A percentile compares a stretch with the other conserved stretches of the same genome.
phyloP scores from a whole-genome alignment of 1,284 basidiomycete genomes.

The Prillingera fragicola region DNA sequence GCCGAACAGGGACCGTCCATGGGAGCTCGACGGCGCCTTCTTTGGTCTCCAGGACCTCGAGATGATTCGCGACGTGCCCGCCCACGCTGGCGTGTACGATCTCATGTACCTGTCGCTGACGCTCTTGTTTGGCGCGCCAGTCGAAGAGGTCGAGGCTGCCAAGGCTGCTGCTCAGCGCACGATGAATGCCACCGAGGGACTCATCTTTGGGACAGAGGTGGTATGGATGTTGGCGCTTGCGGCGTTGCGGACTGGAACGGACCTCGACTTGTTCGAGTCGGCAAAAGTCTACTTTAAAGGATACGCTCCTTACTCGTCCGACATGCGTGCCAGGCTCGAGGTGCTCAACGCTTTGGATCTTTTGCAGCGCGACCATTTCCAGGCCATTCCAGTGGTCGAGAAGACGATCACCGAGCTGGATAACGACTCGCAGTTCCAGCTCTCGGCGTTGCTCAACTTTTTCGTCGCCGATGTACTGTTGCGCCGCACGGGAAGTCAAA shows the following conservation, averaged over 20 bases:
- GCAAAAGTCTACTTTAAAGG: slow-evolving; percentile 1
- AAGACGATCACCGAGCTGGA: slow-evolving; percentile 14
- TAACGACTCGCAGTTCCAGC: slow-evolving; percentile 10
- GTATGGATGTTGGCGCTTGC: slow-evolving; percentile 18
- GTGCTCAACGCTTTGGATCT: slow-evolving; percentile 6
- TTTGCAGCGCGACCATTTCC: slow-evolving; percentile 4
- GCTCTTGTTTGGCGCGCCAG: slow-evolving; percentile 29
- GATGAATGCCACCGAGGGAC: too few relatives aligned
- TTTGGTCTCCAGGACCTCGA: slow-evolving; percentile 15
- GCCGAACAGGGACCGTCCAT: slow-evolving; percentile 8
- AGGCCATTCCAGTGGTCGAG: slow-evolving; percentile 13
- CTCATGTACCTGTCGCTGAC: slow-evolving; percentile 22
- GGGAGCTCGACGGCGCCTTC: slow-evolving; percentile 23
- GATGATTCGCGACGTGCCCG: slow-evolving; percentile 2
- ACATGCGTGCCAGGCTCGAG: slow-evolving; percentile 5
- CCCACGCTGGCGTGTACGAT: slow-evolving; percentile 19
- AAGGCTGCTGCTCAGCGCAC: too few relatives aligned
- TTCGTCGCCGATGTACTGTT: slow-evolving; percentile 14
- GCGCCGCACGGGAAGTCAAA: slow-evolving; percentile 9
- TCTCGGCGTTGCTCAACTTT: slow-evolving; percentile 22
- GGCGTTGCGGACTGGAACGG: slow-evolving; percentile 10
- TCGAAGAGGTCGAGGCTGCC: slow-evolving; percentile 2
- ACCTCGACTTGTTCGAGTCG: neutral
- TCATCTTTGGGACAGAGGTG: slow-evolving; percentile 21
- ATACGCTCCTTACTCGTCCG: slow-evolving; percentile 10